These are phyloP conservation scores for Beauveria sp. DNA, from an alignment of 2,329 filamentous ascomycete genomes.

Conservation along the genomic window DNA sequence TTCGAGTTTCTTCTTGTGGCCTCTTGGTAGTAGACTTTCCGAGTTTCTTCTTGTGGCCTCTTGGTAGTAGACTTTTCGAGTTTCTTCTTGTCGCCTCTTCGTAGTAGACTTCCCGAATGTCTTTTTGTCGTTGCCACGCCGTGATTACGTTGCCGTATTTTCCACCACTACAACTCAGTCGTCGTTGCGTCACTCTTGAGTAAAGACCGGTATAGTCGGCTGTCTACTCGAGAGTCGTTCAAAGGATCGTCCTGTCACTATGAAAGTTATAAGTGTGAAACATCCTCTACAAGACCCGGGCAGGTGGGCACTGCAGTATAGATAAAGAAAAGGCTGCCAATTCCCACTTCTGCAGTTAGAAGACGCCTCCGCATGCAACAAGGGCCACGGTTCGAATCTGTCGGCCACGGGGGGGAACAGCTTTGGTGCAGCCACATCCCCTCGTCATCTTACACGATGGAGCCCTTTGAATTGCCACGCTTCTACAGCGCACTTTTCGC, in stretches of 20 bases:
- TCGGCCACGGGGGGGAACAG: background rate
- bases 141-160: background rate
- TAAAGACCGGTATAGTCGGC: background rate
- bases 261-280: background rate
- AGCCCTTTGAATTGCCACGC: background rate
- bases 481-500: background rate
- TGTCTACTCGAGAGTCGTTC: background rate
- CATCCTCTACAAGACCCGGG: background rate
- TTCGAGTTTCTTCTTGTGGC: background rate
- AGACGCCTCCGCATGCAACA: background rate
- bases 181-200: background rate
- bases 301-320: slow-evolving; percentile 2
- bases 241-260: background rate
- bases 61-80: background rate
- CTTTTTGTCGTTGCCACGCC: background rate
- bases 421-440: background rate
- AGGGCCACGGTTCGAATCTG: background rate
- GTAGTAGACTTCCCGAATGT: background rate
- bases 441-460: slow-evolving; percentile 9
- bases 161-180: background rate
- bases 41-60: background rate
- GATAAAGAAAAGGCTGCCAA: background rate
- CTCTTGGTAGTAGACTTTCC: background rate
- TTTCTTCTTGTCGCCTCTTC: background rate
- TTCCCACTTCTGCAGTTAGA: background rate